Percentiles rank a stretch among this genome's conserved stretches.
Evolutionary conservation across 2,329 filamentous ascomycete genomes (phyloP).

Genomic region (Arachnopeziza araneosa): DNA sequence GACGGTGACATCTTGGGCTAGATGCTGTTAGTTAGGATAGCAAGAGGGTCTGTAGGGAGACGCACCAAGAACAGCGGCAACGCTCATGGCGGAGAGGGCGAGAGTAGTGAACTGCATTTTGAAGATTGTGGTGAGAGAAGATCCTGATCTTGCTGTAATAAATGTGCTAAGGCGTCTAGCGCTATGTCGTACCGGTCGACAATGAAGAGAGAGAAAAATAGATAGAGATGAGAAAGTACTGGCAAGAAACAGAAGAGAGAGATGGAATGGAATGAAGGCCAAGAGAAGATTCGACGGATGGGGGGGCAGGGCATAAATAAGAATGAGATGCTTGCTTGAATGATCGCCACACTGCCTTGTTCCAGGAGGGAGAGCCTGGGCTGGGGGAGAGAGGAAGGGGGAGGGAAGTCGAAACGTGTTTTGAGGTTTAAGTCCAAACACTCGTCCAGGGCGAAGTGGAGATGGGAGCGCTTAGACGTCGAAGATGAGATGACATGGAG

Average conservation of each 20-base stretch:
- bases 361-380: not conserved
- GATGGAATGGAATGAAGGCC: slow-evolving; percentile 6
- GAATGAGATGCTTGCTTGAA: slow-evolving; percentile 11
- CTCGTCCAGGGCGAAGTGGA: slow-evolving; percentile 1
- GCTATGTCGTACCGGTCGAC: slow-evolving; percentile 32
- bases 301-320: slow-evolving; percentile 25
- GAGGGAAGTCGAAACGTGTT: not conserved
- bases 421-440: not conserved
- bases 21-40: slow-evolving; percentile 3
- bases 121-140: slow-evolving; percentile 11
- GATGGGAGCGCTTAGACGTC: slow-evolving; percentile 3
- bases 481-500: slow-evolving; percentile 21
- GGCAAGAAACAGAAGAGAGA: not conserved
- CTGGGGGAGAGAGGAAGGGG: not conserved
- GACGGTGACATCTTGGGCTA: slow-evolving; percentile 28
- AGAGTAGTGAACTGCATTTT: slow-evolving; percentile 31
- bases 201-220: slow-evolving; percentile 20
- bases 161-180: slow-evolving; percentile 26
- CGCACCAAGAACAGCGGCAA: slow-evolving; percentile 27
- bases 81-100: slow-evolving; percentile 27
- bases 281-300: slow-evolving; percentile 11
- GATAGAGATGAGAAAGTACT: slow-evolving; percentile 7
- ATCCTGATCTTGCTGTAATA: slow-evolving; percentile 17
- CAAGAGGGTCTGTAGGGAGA: not conserved
- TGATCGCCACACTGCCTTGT: slow-evolving; percentile 16